phyloP scores from a whole-genome alignment of 73 alveolate species.

The Blepharisma japonicum region DNA sequence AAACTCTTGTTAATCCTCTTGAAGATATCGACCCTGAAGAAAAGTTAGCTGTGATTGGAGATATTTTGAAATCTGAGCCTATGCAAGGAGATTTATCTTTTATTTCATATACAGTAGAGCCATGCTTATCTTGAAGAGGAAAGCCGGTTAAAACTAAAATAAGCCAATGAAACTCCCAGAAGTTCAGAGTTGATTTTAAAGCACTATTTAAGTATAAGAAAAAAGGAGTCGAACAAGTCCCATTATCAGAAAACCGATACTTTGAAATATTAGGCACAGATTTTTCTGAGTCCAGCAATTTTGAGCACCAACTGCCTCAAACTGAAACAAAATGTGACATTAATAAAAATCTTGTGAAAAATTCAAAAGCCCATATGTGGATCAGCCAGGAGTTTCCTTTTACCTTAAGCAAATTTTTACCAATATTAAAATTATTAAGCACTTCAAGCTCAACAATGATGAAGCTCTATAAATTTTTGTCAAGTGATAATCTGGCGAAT shows the following conservation, averaged over 20 bases:
- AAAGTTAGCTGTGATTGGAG: conserved; percentile 7
- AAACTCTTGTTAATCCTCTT: conserved; percentile 1
- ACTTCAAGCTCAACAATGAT: conserved; percentile 2
- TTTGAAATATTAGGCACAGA: neutral
- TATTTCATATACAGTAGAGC: neutral
- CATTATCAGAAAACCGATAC: neutral
- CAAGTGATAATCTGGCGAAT: neutral
- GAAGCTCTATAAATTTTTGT: conserved; percentile 1
- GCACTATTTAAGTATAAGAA: neutral
- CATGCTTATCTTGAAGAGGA: conserved; percentile 1
- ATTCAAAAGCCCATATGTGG: conserved; percentile 30
- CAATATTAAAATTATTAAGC: neutral
- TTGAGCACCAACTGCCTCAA: neutral
- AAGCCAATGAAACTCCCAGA: neutral
- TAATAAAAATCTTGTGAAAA: neutral
- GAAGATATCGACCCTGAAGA: conserved; percentile 30
- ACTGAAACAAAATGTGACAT: neutral
- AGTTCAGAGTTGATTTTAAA: neutral
- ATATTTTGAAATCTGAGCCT: conserved; percentile 29
- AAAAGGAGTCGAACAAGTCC: neutral
- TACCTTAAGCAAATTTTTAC: neutral
- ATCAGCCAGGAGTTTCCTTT: neutral
- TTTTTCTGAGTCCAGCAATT: neutral
- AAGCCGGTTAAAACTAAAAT: neutral
- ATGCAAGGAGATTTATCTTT: conserved; percentile 24